These are phyloP conservation scores for Exophiala alcalophila DNA, from an alignment of 2,329 filamentous ascomycete genomes.

Conservation along the genomic window DNA sequence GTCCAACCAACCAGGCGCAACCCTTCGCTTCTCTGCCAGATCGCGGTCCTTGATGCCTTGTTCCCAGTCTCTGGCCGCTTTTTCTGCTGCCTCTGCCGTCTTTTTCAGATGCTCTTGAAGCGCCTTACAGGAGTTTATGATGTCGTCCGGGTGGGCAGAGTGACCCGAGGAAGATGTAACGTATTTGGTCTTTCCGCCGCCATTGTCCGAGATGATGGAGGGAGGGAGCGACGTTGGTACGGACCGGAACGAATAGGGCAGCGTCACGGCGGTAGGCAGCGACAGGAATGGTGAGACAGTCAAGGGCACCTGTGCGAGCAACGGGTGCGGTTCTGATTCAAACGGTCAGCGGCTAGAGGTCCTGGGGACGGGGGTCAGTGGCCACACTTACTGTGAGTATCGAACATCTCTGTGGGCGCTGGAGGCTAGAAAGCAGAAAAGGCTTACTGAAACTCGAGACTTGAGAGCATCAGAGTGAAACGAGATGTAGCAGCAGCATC, in stretches of 20 bases:
- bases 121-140: slow-evolving; percentile 75
- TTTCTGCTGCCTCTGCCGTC: slow-evolving; percentile 65
- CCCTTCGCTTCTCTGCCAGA: slow-evolving; percentile 60
- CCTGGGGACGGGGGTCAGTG: not conserved
- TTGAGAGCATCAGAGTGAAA: too few relatives aligned
- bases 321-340: slow-evolving; percentile 70
- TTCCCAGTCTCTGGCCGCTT: slow-evolving; percentile 67
- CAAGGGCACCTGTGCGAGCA: slow-evolving; percentile 87
- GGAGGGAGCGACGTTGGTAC: slow-evolving; percentile 83
- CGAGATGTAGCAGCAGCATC: slow-evolving; percentile 6
- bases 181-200: slow-evolving; percentile 61
- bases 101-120: slow-evolving; percentile 72
- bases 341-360: slow-evolving; percentile 9
- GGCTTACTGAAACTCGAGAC: too few relatives aligned
- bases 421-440: too few relatives aligned
- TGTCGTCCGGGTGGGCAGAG: slow-evolving; percentile 81
- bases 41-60: slow-evolving; percentile 58
- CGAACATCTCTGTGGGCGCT: slow-evolving; percentile 44
- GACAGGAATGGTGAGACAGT: slow-evolving; percentile 93
- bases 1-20: slow-evolving; percentile 65
- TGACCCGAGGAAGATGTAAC: slow-evolving; percentile 75
- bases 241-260: slow-evolving; percentile 92
- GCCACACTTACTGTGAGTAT: slow-evolving; percentile 42
- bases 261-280: slow-evolving; percentile 81
- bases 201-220: slow-evolving; percentile 56